Conservation (phyloP, 2,329 filamentous ascomycete species). For the Fusarium goolgardi region DNA sequence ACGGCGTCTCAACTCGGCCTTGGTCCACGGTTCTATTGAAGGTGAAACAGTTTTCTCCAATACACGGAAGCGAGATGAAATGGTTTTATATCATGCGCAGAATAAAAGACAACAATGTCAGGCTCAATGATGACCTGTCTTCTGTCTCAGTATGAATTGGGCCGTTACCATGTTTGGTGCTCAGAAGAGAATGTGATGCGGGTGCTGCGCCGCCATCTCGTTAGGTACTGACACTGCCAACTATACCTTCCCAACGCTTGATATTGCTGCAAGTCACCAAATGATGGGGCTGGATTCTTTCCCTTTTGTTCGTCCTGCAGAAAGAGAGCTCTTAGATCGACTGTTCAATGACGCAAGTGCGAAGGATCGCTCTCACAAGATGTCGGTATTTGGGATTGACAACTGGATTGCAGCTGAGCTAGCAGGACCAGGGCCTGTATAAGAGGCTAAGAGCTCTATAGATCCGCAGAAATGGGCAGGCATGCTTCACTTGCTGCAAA, state of each 20-base stretch:
- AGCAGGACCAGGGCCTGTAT: slow-evolving; percentile 17
- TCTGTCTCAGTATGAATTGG: slow-evolving; percentile 4
- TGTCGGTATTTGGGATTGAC: slow-evolving; percentile 26
- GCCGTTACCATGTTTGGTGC: slow-evolving; percentile 13
- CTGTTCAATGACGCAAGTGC: slow-evolving; percentile 27
- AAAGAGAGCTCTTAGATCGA: not conserved
- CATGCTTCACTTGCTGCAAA: not conserved
- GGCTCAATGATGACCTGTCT: slow-evolving; percentile 12
- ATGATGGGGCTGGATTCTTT: not conserved
- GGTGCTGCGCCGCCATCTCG: slow-evolving; percentile 26
- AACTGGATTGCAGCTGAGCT: slow-evolving; percentile 15
- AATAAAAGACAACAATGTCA: not conserved
- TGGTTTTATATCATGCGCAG: not conserved
- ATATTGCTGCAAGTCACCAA: slow-evolving; percentile 2
- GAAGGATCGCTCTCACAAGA: slow-evolving; percentile 20
- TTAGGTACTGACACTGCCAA: slow-evolving; percentile 24
- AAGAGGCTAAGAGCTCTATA: not conserved
- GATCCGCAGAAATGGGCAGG: not conserved
- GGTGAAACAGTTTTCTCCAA: slow-evolving; percentile 6
- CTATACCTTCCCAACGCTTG: not conserved
- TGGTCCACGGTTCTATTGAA: slow-evolving; percentile 3
- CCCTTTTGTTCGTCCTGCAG: slow-evolving; percentile 9
- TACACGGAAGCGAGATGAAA: not conserved
- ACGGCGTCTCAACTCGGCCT: slow-evolving; percentile 4
- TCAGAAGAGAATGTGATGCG: slow-evolving; percentile 11